Conservation (phyloP, 495 filamentous ascomycete species). For the Diplogelasinospora grovesii region DNA sequence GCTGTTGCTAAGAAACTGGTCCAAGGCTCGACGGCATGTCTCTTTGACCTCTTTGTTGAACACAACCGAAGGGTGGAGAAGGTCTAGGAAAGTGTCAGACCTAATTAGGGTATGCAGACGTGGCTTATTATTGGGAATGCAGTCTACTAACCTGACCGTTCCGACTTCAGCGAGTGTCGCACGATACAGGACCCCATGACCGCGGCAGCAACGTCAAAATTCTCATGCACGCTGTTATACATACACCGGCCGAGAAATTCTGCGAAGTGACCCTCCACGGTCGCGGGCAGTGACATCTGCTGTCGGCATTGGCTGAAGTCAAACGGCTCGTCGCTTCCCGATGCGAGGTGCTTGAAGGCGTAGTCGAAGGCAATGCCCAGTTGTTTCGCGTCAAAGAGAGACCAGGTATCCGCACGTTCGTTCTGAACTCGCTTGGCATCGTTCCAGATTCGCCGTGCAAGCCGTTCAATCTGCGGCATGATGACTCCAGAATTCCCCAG, state of each 20-base stretch:
- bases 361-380: neutral
- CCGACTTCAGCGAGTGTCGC: neutral
- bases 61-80: neutral
- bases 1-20: neutral
- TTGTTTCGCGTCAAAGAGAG: neutral
- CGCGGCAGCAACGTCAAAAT: neutral
- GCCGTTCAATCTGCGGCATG: neutral
- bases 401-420: neutral
- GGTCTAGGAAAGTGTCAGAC: neutral
- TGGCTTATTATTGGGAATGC: no score
- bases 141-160: neutral
- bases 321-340: neutral
- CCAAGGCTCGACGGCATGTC: neutral
- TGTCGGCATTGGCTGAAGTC: neutral
- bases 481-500: neutral
- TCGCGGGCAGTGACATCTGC: neutral
- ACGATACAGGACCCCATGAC: neutral
- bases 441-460: neutral
- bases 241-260: neutral
- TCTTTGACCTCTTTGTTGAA: neutral
- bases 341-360: neutral
- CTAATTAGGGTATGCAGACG: no score
- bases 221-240: neutral
- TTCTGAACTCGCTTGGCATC: neutral
- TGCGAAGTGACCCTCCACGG: neutral